Conservation (phyloP, 1,139 yeast species). For the Pneumocystis oryctolagi region DNA sequence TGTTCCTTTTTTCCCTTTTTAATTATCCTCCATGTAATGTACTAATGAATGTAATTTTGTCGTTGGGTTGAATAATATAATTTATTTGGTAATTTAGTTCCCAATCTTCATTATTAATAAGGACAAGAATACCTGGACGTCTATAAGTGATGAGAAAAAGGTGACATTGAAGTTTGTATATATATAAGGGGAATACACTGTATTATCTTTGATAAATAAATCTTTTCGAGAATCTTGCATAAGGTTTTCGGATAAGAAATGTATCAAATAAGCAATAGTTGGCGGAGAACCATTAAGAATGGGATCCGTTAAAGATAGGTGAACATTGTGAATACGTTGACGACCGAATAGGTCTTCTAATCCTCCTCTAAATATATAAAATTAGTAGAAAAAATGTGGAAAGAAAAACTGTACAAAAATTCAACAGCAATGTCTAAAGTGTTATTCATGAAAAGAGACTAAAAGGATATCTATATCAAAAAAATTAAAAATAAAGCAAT, state of each 20-base stretch:
- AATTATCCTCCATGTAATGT: constrained; percentile 82
- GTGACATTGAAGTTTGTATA: not conserved
- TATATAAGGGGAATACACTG: constrained; percentile 2
- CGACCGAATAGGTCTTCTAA: not conserved
- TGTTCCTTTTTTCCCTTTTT: not conserved
- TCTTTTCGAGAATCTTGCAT: constrained; percentile 2
- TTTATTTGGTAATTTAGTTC: constrained; percentile 82
- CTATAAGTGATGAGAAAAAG: constrained; percentile 23
- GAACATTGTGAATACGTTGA: not conserved
- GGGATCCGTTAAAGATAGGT: not conserved
- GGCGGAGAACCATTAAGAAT: not conserved
- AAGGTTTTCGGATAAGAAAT: constrained; percentile 18
- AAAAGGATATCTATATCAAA: not conserved
- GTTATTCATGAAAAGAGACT: not conserved
- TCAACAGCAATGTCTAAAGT: not conserved
- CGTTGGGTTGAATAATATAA: constrained; percentile 59
- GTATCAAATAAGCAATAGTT: constrained; percentile 13
- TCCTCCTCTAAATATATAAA: not conserved
- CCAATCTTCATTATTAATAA: constrained; percentile 94
- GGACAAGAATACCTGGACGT: constrained; percentile 82
- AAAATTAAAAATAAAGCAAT: not conserved
- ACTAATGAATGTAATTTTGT: constrained; percentile 72
- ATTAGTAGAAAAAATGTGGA: not conserved
- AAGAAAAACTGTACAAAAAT: not conserved
- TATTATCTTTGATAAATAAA: constrained; percentile 1